These are phyloP conservation scores for Oemleria cerasiformis DNA, from an alignment of 306 rosid species.

Conservation along the genomic window DNA sequence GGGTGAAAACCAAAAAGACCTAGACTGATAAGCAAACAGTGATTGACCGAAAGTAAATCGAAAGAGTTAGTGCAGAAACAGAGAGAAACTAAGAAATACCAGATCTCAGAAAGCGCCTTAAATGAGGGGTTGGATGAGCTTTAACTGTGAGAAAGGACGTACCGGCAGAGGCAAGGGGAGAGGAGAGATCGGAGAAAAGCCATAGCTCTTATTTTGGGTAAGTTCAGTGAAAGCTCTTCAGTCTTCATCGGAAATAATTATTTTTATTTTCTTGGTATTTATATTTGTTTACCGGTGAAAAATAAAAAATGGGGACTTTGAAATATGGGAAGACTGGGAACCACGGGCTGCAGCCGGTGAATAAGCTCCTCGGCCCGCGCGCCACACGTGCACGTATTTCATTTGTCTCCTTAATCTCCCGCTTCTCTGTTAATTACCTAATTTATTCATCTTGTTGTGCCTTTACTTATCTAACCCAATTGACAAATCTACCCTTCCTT, in stretches of 20 bases:
- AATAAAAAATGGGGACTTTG: constrained; percentile 3
- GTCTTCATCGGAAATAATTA: not conserved
- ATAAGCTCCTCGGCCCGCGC: constrained; percentile 44
- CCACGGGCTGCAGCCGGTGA: constrained; percentile 46
- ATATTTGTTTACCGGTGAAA: not conserved
- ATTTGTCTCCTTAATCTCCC: constrained; percentile 33
- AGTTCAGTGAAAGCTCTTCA: constrained; percentile 24
- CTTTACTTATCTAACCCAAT: not conserved
- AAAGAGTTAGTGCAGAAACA: constrained; percentile 25
- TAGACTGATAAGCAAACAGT: constrained; percentile 38
- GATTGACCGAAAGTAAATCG: constrained; percentile 15
- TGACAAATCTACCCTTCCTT: constrained; percentile 18
- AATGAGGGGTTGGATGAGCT: constrained; percentile 10
- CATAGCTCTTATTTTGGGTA: constrained; percentile 46
- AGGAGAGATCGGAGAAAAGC: constrained; percentile 34
- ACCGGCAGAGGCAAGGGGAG: constrained; percentile 32
- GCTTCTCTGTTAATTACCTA: constrained; percentile 1
- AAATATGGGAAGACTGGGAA: constrained; percentile 37
- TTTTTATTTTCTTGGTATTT: not conserved
- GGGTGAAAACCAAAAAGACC: constrained; percentile 13
- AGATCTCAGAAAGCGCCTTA: constrained; percentile 28
- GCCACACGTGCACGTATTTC: constrained; percentile 56
- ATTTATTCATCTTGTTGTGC: not conserved
- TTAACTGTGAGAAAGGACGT: constrained; percentile 27
- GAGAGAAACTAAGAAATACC: constrained; percentile 9